Evolutionary conservation across 2,329 filamentous ascomycete genomes (phyloP), one percentile per base, ranked within the genome.

Genomic region (Fusarium staphyleae): DNA sequence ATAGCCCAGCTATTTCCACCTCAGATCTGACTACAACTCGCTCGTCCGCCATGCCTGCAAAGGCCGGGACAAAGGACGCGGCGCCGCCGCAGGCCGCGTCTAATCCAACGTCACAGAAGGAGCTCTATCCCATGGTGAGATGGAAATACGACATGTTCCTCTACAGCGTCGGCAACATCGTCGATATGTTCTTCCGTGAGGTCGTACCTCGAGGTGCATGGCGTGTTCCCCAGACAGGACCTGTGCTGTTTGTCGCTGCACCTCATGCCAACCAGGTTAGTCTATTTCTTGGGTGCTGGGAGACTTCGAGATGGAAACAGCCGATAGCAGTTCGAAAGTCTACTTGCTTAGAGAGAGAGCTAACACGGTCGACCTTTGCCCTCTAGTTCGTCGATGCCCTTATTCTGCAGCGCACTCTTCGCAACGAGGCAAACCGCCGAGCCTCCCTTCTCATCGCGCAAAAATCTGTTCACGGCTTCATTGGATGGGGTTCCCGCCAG

Each of bases 151-250:
- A 93, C 76, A 80, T 87, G 53, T 89, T 92, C 69, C 80, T 93
- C 26, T 91, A 89, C 82, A 81, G 81, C 41, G 88, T 92, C 71
- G 89, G 88, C 34, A 84, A 98, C 60, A 81, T 98, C 45, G 87
- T 96, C 62, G 95, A 99, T 75, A 86, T 97, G 64, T 99, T 99
- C 84, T 99, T 99, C 80, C 88, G 95, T 65, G 95, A 99, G 76
- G 91, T 99, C 13, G 93, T 98, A 72, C 95, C 95, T 11, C 85
- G 95, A 62, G 92, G 92, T 64, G 91, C 93, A 59, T 99, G 95
- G 92, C 93, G 93, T 74, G 90, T 99, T 36, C 95, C 95, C 36
- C 87, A 89, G 68, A 84, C 86, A 59, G 95, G 93, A 0, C 93
- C 95, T 1, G 85, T 99, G 59, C 90, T 99, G 54, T 95, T 99